phyloP scores from a whole-genome alignment of 2,329 filamentous ascomycete genomes.

The Acrodontium crateriforme region DNA sequence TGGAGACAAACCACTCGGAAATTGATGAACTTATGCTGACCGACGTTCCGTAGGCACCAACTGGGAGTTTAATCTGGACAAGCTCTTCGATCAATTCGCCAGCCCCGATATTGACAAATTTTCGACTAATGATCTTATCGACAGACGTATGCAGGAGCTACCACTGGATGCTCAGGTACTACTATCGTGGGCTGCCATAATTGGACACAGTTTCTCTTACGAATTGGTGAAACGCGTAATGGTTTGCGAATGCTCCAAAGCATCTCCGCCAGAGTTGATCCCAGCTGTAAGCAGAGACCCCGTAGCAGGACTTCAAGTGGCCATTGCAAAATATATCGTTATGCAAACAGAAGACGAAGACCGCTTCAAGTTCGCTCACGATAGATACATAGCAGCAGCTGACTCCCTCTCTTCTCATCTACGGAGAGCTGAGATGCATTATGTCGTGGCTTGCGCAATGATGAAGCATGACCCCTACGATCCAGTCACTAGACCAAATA shows the following conservation, averaged over 20 bases:
- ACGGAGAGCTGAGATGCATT: conserved; percentile 71
- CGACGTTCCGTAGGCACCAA: too few species aligned
- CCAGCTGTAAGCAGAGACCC: conserved; percentile 51
- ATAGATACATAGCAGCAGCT: conserved; percentile 73
- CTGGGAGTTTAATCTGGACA: conserved; percentile 79
- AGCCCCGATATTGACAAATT: conserved; percentile 66
- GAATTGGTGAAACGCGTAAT: conserved; percentile 64
- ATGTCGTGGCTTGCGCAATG: conserved; percentile 69
- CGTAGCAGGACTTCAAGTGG: conserved; percentile 65
- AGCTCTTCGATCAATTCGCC: conserved; percentile 72
- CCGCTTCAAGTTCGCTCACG: conserved; percentile 73
- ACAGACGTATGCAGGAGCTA: conserved; percentile 61
- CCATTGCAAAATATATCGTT: conserved; percentile 68
- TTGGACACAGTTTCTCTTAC: conserved; percentile 77
- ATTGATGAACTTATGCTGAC: too few species aligned
- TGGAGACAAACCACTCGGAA: too few species aligned
- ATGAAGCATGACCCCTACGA: conserved; percentile 55
- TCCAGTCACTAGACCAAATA: conserved; percentile 35
- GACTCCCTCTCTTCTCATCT: conserved; percentile 53
- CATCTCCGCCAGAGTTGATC: conserved; percentile 31
- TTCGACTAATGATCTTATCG: conserved; percentile 71
- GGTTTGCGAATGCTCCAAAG: conserved; percentile 56
- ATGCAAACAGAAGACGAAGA: conserved; percentile 74
- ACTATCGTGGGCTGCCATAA: conserved; percentile 70
- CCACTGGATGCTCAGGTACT: conserved; percentile 62